Conservation (phyloP, 768 basidiomycete species). For the Dentipellis sp. region DNA sequence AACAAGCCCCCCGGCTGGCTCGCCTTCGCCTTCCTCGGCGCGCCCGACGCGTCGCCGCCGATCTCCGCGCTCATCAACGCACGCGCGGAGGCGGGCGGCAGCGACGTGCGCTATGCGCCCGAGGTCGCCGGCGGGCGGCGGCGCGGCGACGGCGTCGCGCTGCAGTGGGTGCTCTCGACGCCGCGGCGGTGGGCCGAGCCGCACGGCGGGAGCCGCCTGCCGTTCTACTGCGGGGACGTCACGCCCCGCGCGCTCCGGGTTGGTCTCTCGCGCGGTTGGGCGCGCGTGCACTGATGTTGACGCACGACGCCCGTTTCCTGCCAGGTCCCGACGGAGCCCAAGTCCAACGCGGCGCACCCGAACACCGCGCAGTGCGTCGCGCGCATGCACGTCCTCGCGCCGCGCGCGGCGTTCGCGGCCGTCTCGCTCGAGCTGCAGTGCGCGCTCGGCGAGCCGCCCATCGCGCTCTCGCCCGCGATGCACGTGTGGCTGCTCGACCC, state of each 20-base stretch:
- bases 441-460: slow-evolving; percentile 36
- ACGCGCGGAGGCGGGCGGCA: slow-evolving; percentile 27
- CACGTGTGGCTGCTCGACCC: slow-evolving; percentile 11
- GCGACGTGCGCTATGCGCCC: slow-evolving; percentile 29
- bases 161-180: slow-evolving; percentile 51
- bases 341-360: slow-evolving; percentile 39
- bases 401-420: slow-evolving; percentile 19
- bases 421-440: slow-evolving; percentile 34
- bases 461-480: background rate
- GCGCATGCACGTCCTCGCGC: slow-evolving; percentile 35
- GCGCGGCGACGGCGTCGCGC: slow-evolving; percentile 41
- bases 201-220: slow-evolving; percentile 25
- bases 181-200: slow-evolving; percentile 21
- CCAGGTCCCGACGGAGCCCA: slow-evolving; percentile 42
- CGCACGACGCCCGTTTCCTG: background rate
- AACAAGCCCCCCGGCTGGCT: slow-evolving; percentile 52
- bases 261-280: background rate
- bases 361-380: slow-evolving; percentile 42
- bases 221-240: slow-evolving; percentile 71
- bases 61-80: slow-evolving; percentile 48
- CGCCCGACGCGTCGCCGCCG: slow-evolving; percentile 23
- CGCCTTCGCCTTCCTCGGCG: slow-evolving; percentile 56
- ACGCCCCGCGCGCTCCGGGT: slow-evolving; percentile 54
- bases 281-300: no score
- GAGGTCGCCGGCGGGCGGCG: slow-evolving; percentile 47